Percentiles rank a stretch among this genome's conserved stretches.
These are phyloP conservation scores for Meyerozyma smithsonii DNA, from an alignment of 1,139 yeast genomes.

Conservation along the genomic window DNA sequence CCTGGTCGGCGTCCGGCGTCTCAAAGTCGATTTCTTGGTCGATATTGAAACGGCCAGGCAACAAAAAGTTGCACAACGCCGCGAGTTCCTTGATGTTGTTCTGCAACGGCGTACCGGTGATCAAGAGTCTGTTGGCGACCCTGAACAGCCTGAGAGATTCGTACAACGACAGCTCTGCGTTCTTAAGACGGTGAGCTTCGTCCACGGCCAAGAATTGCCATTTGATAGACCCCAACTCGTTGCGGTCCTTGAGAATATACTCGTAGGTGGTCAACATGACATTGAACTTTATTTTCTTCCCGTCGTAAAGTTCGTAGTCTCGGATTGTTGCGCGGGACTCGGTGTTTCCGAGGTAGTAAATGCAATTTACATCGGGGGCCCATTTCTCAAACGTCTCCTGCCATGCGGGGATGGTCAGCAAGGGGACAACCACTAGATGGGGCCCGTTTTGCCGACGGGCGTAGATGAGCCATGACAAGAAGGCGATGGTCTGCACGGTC, in stretches of 20 bases:
- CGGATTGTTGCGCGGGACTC: slow-evolving; percentile 78
- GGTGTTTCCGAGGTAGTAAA: slow-evolving; percentile 90
- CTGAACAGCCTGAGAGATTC: slow-evolving; percentile 82
- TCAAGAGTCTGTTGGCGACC: slow-evolving; percentile 77
- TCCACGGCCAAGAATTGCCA: slow-evolving; percentile 99
- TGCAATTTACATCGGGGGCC: slow-evolving; percentile 94
- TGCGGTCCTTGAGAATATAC: slow-evolving; percentile 83
- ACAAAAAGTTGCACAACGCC: slow-evolving; percentile 87
- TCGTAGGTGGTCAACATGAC: slow-evolving; percentile 90
- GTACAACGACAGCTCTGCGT: slow-evolving; percentile 88
- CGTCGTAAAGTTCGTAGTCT: slow-evolving; percentile 74
- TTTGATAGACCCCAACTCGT: slow-evolving; percentile 72
- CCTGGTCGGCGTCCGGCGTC: slow-evolving; percentile 81
- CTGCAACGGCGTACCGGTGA: slow-evolving; percentile 97
- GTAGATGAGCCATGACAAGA: slow-evolving; percentile 88
- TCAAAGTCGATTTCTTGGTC: slow-evolving; percentile 96
- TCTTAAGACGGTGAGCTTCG: slow-evolving; percentile 95
- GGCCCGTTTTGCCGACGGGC: slow-evolving; percentile 97
- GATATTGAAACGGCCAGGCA: slow-evolving; percentile 89
- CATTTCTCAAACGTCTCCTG: slow-evolving; percentile 97
- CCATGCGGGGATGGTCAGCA: slow-evolving; percentile 98
- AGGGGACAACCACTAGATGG: slow-evolving; percentile 90
- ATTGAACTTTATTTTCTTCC: slow-evolving; percentile 77
- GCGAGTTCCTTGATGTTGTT: slow-evolving; percentile 94
- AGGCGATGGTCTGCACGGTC: slow-evolving; percentile 95